Percentiles rank a stretch among this genome's conserved stretches.
These are phyloP conservation scores for Prunella vulgaris DNA, from an alignment of 257 asterid genomes.

Conservation along the genomic window DNA sequence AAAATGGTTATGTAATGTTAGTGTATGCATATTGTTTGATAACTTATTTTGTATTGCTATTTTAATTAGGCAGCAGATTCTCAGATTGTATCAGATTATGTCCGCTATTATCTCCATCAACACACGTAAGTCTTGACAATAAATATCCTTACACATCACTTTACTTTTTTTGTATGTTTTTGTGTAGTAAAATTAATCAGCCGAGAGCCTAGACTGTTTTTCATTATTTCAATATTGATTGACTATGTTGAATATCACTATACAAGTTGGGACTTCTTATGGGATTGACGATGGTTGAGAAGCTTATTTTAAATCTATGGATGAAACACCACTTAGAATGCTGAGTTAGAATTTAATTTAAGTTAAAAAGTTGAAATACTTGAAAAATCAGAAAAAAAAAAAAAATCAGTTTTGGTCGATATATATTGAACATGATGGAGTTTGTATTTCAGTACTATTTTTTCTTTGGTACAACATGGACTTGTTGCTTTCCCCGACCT, in stretches of 20 bases:
- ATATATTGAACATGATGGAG: not conserved
- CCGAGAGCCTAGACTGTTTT: not conserved
- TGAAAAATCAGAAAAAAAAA: not conserved
- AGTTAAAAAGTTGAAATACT: not conserved
- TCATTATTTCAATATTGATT: not conserved
- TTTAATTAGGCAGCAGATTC: slow-evolving; percentile 80
- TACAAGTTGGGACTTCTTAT: not conserved
- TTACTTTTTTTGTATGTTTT: not conserved
- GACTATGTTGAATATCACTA: not conserved
- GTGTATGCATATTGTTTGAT: not conserved
- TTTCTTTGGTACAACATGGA: not conserved
- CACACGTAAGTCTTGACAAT: slow-evolving; percentile 61
- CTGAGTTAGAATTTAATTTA: not conserved
- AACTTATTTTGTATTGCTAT: slow-evolving; percentile 14
- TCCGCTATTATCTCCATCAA: slow-evolving; percentile 81
- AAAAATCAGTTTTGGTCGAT: not conserved
- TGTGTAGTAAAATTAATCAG: not conserved
- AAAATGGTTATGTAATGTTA: not conserved
- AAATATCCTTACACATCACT: not conserved
- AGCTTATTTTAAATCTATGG: not conserved
- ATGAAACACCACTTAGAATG: not conserved
- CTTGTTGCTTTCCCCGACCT: not conserved
- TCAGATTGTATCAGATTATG: slow-evolving; percentile 77
- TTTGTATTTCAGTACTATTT: not conserved
- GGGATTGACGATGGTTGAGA: not conserved